A percentile compares a stretch with the other conserved stretches of the same genome.
Evolutionary conservation across 345 rosid genomes (phyloP).

Genomic region (Lumnitzera racemosa): DNA sequence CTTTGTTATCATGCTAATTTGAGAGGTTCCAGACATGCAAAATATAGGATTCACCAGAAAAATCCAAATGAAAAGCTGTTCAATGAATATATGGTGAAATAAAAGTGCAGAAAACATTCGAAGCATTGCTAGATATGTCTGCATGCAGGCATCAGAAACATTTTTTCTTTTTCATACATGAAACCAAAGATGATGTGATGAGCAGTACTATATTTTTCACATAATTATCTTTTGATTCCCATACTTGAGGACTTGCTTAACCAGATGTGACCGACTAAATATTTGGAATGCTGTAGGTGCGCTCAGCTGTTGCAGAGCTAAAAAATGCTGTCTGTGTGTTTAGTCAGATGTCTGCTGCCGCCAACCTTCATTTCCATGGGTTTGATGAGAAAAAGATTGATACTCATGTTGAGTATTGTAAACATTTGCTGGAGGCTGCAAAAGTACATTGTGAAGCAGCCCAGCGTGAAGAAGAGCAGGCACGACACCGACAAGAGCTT

Average conservation of each 20-base stretch:
- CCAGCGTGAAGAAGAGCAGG: conserved; percentile 87
- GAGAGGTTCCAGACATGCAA: too few relatives aligned
- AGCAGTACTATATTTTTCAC: not conserved
- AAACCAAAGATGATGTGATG: too few relatives aligned
- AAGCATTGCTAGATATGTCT: too few relatives aligned
- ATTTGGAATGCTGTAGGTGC: conserved; percentile 46
- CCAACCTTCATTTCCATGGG: conserved; percentile 88
- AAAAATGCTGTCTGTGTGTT: conserved; percentile 93
- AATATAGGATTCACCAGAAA: too few relatives aligned
- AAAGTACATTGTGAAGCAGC: conserved; percentile 95
- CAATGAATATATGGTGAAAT: too few relatives aligned
- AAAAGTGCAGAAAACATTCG: too few relatives aligned
- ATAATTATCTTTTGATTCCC: not conserved
- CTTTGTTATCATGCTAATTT: too few relatives aligned
- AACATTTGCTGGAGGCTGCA: conserved; percentile 86
- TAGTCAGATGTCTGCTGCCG: conserved; percentile 81
- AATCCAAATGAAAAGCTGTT: too few relatives aligned
- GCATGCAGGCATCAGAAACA: too few relatives aligned
- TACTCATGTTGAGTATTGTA: conserved; percentile 95
- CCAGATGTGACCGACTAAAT: too few relatives aligned
- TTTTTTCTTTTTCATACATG: too few relatives aligned
- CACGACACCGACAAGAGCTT: conserved; percentile 81
- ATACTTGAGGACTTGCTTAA: not conserved
- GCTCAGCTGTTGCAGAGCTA: conserved; percentile 85
- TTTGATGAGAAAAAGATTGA: conserved; percentile 96